phyloP scores from a whole-genome alignment of 1,139 yeast genomes.

The Geotrichum carabidarum region DNA sequence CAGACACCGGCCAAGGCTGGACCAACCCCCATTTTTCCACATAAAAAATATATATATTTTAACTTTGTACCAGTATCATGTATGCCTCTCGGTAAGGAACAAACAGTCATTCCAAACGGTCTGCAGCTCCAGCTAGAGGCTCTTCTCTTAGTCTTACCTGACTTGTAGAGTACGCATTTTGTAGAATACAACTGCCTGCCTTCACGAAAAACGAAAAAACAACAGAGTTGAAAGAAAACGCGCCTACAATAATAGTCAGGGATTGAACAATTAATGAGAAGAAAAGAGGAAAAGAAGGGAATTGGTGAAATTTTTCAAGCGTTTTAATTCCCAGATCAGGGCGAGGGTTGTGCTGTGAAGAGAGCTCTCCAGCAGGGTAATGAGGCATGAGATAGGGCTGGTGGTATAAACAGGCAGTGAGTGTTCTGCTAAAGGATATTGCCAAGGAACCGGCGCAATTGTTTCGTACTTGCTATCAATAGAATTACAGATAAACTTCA shows the following conservation, averaged over 20 bases:
- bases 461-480: too few species aligned
- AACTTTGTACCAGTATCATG: not conserved
- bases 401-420: too few species aligned
- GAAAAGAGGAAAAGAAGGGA: not conserved
- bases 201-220: not conserved
- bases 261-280: conserved; percentile 15
- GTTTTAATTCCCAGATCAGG: not conserved
- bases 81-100: conserved; percentile 20
- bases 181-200: conserved; percentile 5
- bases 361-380: too few species aligned
- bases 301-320: not conserved
- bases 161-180: conserved; percentile 18
- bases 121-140: conserved; percentile 21
- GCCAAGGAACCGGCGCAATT: too few species aligned
- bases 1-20: conserved; percentile 27
- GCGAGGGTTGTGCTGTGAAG: not conserved
- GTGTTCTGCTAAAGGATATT: too few species aligned
- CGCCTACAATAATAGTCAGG: conserved; percentile 21
- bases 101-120: conserved; percentile 18
- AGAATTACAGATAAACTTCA: too few species aligned
- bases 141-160: conserved; percentile 14
- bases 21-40: conserved; percentile 23
- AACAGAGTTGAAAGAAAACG: conserved; percentile 10
- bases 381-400: too few species aligned
- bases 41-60: not conserved